Evolutionary conservation across 768 basidiomycete genomes (phyloP), one percentile per base, ranked within the genome.

Genomic region (Psilocybe tampanensis): DNA sequence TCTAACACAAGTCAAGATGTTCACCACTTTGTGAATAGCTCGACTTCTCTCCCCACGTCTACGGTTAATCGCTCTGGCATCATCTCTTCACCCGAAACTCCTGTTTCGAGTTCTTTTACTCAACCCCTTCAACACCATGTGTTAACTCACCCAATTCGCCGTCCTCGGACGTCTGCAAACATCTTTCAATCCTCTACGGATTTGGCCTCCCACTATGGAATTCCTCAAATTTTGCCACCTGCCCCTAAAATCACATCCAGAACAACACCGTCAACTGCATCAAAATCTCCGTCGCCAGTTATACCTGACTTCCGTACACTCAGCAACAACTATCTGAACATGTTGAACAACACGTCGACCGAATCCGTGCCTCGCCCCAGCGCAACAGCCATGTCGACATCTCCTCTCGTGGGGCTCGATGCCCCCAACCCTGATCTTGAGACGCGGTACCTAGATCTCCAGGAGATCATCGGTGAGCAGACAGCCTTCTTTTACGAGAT

Each of bases 191-290:
- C 82, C 70, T 74, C 85, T 52, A 80, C 81, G 73, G 89, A 88
- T 75, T 76, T 89, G 55, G 86, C 88, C 65, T 78, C 85, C 66
- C 89, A 90, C 56, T 85, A 90, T 89, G 89, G 89, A 74, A 84
- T 91, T 68, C 89, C 90, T 58, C 82, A 85, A 63, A 81, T 78
- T 60, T 72, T 92, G 47, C 89, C 90, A 44, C 84, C 83, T 51
- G 82, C 84, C 54, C 89, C 89, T 59, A 80, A 83, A 52, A 83
- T 84, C 69, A 78, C 76, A 62, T 78, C 81, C 56, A 78, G 70
- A 17, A 6, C 67, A 78, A 79, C 76, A 64, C 72, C 76, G 56
- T 67, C 76, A 60, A 51, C 71, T 61, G 67, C 74, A 64, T 41
- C 68, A 65, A 64, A 72, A 56, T 68, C 66, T 8, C 23, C 41